Conservation (phyloP, 2,329 filamentous ascomycete species). For the Aspergillus alliaceus region DNA sequence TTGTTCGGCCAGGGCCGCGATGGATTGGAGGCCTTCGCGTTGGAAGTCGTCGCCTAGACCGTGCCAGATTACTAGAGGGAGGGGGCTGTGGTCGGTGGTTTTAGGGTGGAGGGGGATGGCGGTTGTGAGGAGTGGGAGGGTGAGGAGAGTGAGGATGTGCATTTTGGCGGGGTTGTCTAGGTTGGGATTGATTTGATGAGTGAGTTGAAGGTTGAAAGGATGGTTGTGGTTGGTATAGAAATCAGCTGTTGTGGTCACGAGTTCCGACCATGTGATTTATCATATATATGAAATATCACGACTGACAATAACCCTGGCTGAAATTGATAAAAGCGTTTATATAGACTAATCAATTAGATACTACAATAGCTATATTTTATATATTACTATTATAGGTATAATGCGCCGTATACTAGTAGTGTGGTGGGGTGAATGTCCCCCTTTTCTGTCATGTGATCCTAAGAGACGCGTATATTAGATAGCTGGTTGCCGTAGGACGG, state of each 20-base stretch:
- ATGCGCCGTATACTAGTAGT: too few relatives aligned
- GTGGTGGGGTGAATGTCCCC: too few relatives aligned
- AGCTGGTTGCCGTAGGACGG: too few relatives aligned
- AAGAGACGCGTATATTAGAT: too few relatives aligned
- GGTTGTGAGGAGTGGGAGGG: constrained; percentile 19
- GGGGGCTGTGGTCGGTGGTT: constrained; percentile 48
- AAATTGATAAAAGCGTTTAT: too few relatives aligned
- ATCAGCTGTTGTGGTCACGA: not conserved
- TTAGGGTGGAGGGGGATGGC: constrained; percentile 19
- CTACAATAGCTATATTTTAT: too few relatives aligned
- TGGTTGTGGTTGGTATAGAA: not conserved
- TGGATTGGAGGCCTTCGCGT: constrained; percentile 69
- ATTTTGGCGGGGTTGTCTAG: not conserved
- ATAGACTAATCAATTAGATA: too few relatives aligned
- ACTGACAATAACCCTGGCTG: too few relatives aligned
- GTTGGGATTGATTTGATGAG: not conserved
- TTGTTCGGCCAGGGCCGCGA: constrained; percentile 70
- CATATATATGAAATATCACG: too few relatives aligned
- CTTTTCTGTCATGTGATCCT: too few relatives aligned
- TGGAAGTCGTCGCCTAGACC: constrained; percentile 69
- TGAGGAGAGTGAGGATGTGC: constrained; percentile 2
- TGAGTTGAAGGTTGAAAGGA: too few relatives aligned
- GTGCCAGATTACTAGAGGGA: constrained; percentile 95
- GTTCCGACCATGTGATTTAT: not conserved
- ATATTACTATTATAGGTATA: too few relatives aligned